Base-by-base conservation (phyloP, 2,329 filamentous ascomycete genomes). In the Calonectria fujianensis region DNA sequence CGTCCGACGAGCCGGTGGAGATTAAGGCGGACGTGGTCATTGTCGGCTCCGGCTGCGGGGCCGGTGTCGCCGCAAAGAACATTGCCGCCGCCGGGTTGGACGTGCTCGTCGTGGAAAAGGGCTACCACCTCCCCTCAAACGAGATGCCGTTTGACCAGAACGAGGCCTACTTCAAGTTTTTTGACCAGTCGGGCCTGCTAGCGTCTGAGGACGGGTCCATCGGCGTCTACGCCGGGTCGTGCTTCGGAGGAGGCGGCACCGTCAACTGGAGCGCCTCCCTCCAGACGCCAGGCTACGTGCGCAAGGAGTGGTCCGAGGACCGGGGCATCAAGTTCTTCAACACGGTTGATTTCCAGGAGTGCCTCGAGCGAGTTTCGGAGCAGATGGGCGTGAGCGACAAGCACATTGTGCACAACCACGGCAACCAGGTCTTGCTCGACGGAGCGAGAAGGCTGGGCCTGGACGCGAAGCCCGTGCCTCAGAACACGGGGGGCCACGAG, bases 381-480 rank as follows among this genome's bases (percentile, higher is more conserved):
- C 90, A 91, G 3, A 96, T 96, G 94, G 94, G 94, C 27, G 94
- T 94, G 10, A 90, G 90, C 3, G 86, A 89, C 0, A 88, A 92
- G 3, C 83, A 89, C 71, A 89, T 95, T 72, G 85, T 90, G 72
- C 94, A 96, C 79, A 96, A 94, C 80, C 89, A 91, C 69, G 87
- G 89, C 18, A 96, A 95, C 80, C 84, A 85, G 31, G 88, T 91
- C 3, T 85, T 96, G 14, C 86, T 96, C 1, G 93, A 96, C 77
- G 94, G 95, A 0, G 89, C 93, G 1, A 87, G 91, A 41, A 93
- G 92, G 82, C 86, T 96, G 1, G 94, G 94, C 1, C 96, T 93
- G 85, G 84, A 87, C 48, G 91, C 92, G 3, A 91, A 91, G 63
- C 84, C 89, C 0, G 93, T 95, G 4, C 94, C 94, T 0, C 94